phyloP scores from a whole-genome alignment of 1,284 basidiomycete genomes.

The Leccinum cinnamomeum region DNA sequence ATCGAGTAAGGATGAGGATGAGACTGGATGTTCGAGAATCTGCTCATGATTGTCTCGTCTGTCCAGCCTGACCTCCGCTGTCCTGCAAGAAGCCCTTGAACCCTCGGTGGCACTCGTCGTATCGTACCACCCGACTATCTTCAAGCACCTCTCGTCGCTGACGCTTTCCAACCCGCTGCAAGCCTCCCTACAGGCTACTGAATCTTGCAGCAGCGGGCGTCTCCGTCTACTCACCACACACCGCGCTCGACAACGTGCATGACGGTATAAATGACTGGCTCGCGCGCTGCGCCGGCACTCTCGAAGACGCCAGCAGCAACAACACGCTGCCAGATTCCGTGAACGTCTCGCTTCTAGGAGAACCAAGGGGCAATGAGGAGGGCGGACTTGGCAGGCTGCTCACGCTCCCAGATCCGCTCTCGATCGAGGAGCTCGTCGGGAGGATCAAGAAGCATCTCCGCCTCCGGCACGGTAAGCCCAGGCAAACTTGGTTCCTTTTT shows the following conservation, averaged over 20 bases:
- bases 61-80: constrained; percentile 72
- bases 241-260: constrained; percentile 76
- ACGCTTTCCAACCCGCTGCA: constrained; percentile 82
- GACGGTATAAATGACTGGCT: constrained; percentile 90
- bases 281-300: constrained; percentile 44
- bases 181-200: constrained; percentile 58
- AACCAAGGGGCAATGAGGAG: constrained; percentile 41
- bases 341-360: constrained; percentile 40
- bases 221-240: constrained; percentile 87
- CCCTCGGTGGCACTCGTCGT: constrained; percentile 69
- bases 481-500: constrained; percentile 17
- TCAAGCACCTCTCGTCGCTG: constrained; percentile 75
- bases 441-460: constrained; percentile 71
- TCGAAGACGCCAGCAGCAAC: constrained; percentile 15
- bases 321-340: constrained; percentile 15
- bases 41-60: constrained; percentile 15
- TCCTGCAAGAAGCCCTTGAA: constrained; percentile 72
- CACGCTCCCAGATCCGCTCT: constrained; percentile 53
- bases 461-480: constrained; percentile 56
- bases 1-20: constrained; percentile 65
- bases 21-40: constrained; percentile 7
- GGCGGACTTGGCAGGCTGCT: constrained; percentile 74
- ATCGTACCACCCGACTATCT: constrained; percentile 91
- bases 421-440: constrained; percentile 58
- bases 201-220: constrained; percentile 79